These are phyloP conservation scores for Fallopia convolvulus DNA, from an alignment of 148 eudicot genomes.

Conservation along the genomic window DNA sequence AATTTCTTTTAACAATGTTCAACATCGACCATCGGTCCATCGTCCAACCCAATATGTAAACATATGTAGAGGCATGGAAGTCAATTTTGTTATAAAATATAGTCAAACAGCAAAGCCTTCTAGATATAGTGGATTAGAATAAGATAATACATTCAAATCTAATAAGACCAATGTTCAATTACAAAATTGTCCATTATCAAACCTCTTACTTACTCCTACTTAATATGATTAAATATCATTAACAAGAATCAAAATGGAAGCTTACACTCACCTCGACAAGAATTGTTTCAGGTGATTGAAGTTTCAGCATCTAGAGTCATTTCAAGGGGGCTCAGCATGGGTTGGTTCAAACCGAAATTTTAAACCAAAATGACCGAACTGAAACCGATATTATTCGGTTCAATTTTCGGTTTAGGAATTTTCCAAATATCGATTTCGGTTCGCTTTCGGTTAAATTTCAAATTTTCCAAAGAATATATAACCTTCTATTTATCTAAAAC, in stretches of 20 bases:
- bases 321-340: too few relatives aligned
- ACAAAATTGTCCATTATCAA: background rate
- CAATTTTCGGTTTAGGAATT: too few relatives aligned
- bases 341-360: too few relatives aligned
- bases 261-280: too few relatives aligned
- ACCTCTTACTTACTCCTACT: background rate
- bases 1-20: background rate
- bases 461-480: too few relatives aligned
- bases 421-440: too few relatives aligned
- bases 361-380: too few relatives aligned
- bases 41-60: background rate
- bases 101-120: background rate
- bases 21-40: background rate
- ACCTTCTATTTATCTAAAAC: too few relatives aligned
- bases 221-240: background rate
- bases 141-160: background rate
- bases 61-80: background rate
- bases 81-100: background rate
- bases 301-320: too few relatives aligned
- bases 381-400: too few relatives aligned
- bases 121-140: background rate
- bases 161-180: background rate
- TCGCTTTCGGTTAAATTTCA: too few relatives aligned
- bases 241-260: background rate
- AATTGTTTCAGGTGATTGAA: too few relatives aligned